Base-by-base conservation (phyloP, 192 early-diverging fungal species). In the Rhizophlyctis rosea region DNA sequence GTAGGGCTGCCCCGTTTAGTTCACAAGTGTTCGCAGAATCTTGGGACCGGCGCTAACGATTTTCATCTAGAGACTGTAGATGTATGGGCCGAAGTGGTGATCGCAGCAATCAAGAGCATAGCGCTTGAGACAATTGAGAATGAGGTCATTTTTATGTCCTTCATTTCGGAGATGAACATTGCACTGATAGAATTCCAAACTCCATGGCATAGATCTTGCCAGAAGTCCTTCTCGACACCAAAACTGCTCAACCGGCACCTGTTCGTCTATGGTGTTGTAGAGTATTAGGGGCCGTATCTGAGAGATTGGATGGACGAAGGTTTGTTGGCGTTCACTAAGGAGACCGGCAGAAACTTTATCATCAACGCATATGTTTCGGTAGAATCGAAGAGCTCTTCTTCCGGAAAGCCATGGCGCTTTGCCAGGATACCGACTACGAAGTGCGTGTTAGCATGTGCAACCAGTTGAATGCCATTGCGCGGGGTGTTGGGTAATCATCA, bases 341-440 rank as follows among this genome's bases (percentile, higher is more conserved):
- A n/a, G n/a, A n/a, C n/a, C n/a, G n/a, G n/a, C n/a, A n/a, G n/a
- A n/a, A n/a, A n/a, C 11, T 13, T 54, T 11, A 18, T 72, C 0
- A 25, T 31, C 25, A 27, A 50, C 47, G n/a, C 35, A 44, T 30
- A 4, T 36, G 48, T 53, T 53, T 25, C 14, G 54, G 7, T 24
- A 62, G 52, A 33, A 53, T 48, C 13, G 62, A 71, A 34, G 54
- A 65, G 34, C 28, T 69, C 24, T 49, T 75, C n/a, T 68, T 82
- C 32, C 71, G 53, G 0, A 74, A 65, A 56, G 75, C 72, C 14
- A 50, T 68, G 31, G 36, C 55, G 18, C 61, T 82, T 18, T 82
- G 80, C 55, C 78, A 82, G 54, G 80, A 82, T 58, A 81, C 79
- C 2, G 79, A 82, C 53, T 74, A 73, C 33, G 80, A 82, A 67